These are phyloP conservation scores for Camellia sinensis DNA, from an alignment of 148 eudicot genomes.

Conservation along the genomic window DNA sequence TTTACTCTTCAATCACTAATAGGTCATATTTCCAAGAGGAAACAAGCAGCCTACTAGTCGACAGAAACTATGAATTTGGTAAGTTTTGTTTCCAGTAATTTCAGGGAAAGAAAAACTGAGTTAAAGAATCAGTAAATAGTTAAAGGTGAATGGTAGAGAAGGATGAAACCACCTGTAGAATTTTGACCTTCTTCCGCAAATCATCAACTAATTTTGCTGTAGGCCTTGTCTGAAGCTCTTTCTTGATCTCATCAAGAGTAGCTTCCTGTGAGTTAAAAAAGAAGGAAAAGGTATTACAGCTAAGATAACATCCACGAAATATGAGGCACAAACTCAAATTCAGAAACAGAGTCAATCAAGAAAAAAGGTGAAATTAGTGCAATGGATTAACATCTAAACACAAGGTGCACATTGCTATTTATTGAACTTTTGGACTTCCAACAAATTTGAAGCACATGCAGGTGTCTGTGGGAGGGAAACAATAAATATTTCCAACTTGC, in stretches of 20 bases:
- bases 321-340: neutral
- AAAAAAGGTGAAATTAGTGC: neutral
- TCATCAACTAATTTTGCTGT: constrained; percentile 88
- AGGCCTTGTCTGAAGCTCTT: constrained; percentile 88
- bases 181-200: constrained; percentile 91
- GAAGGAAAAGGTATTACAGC: constrained; percentile 5
- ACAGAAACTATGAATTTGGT: neutral
- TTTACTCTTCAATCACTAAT: neutral
- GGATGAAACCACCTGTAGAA: constrained; percentile 66
- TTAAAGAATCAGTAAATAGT: constrained; percentile 1
- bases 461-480: no score
- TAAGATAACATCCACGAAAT: neutral
- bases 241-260: constrained; percentile 71
- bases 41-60: neutral
- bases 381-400: neutral
- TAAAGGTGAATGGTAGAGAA: neutral
- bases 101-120: constrained; percentile 7
- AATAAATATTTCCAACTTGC: no score
- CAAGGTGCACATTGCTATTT: neutral
- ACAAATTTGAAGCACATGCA: no score
- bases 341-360: neutral
- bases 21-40: neutral
- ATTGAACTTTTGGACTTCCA: neutral
- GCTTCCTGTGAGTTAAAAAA: constrained; percentile 50
- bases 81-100: neutral